Percentiles rank a stretch among this genome's conserved stretches.
phyloP scores from a whole-genome alignment of 331 rosid genomes.

The Quercus tomentella region DNA sequence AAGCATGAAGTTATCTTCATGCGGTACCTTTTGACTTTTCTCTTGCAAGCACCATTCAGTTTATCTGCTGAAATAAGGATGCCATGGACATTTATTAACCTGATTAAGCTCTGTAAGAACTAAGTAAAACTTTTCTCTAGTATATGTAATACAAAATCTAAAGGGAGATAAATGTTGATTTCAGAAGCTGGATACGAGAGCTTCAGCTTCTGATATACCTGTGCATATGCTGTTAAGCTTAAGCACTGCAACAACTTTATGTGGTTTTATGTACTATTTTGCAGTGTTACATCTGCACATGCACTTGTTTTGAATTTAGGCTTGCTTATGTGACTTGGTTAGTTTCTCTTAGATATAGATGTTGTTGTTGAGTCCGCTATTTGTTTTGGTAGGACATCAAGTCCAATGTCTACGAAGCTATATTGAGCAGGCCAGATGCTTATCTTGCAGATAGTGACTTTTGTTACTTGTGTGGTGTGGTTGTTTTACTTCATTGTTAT shows the following conservation, averaged over 20 bases:
- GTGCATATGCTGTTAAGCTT: not conserved
- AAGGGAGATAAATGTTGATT: not conserved
- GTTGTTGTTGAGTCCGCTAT: not conserved
- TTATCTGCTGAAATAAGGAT: not conserved
- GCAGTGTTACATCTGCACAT: not conserved
- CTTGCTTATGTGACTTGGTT: not conserved
- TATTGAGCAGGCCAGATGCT: not conserved
- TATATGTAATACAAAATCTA: not conserved
- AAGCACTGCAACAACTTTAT: not conserved
- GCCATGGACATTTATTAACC: not conserved
- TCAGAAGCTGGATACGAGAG: not conserved
- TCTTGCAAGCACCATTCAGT: not conserved
- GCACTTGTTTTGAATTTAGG: not conserved
- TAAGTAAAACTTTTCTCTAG: not conserved
- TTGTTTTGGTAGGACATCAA: not conserved
- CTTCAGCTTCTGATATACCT: not conserved
- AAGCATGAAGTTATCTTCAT: too few species aligned
- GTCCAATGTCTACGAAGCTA: not conserved
- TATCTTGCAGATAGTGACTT: not conserved
- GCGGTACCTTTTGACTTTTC: not conserved
- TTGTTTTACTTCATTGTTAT: constrained; percentile 9
- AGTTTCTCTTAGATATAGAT: not conserved
- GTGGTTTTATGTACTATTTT: not conserved
- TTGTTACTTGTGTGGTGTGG: not conserved
- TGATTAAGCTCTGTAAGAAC: not conserved